Evolutionary conservation across 2,329 filamentous ascomycete genomes (phyloP), one percentile per base, ranked within the genome.

Genomic region (Aspergillaceae sp.): DNA sequence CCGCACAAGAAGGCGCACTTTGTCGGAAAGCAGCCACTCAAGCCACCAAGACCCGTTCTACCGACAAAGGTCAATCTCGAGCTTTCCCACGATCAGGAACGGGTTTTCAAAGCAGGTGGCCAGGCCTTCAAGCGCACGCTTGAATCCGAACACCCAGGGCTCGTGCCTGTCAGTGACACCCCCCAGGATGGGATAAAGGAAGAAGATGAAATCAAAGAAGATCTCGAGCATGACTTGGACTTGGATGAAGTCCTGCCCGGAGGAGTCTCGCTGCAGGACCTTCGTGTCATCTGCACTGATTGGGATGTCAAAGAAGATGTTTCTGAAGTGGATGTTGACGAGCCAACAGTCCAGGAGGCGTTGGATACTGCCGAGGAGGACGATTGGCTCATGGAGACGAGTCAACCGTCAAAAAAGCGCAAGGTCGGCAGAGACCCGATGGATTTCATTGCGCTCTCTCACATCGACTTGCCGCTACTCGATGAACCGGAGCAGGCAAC

Each of bases 41-140:
- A 89, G 66, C 83, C 82, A 36, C 87, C 89, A 0, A 92, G 90
- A 66, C 76, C 87, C 10, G 75, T 97, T 3, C 78, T 89, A 4
- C 88, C 89, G 0, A 90, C 85, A 19, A 98, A 98, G 66, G 76
- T 95, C 47, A 89, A 82, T 50, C 75, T 98, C 9, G 92, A 98
- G 50, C 73, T 97, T 32, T 85, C 87, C 2, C 77, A 80, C 41
- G 92, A 97, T 57, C 86, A 94, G 54, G 87, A 94, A 64, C 88
- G 89, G 56, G 75, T 78, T 28, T 98, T 97, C 63, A 82, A 83
- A 46, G 79, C 91, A n/a, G 76, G 80, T 0, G 82, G 82, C 0
- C 76, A 80, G 28, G 74, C 77, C 1, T 70, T 73, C 35, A 76
- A 78, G 54, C 67, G 70, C 29, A 64, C 67, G 7, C 65, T 71